A percentile compares a stretch with the other conserved stretches of the same genome.
Conservation (phyloP, 768 basidiomycete genomes). For the Mycena chlorophos region DNA sequence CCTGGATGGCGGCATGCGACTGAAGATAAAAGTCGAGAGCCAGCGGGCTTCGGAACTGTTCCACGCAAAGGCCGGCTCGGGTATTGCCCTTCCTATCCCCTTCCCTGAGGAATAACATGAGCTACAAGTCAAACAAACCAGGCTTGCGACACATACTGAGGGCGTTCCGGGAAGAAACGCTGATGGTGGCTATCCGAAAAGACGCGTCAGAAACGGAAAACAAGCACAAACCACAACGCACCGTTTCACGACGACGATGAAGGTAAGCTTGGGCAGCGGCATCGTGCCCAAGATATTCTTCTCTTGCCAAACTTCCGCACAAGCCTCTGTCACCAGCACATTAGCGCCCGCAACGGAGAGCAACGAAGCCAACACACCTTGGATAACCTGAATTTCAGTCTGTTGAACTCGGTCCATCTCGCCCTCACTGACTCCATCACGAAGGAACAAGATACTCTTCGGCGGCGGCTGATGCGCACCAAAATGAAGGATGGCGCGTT, state of each 20-base stretch:
- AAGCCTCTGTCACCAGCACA: conserved; percentile 13
- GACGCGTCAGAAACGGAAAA: background rate
- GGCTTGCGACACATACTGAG: conserved; percentile 9
- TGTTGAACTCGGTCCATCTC: conserved; percentile 38
- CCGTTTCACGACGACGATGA: conserved; percentile 64
- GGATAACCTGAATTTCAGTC: conserved; percentile 47
- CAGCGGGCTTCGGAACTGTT: conserved; percentile 25
- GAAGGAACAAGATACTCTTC: conserved; percentile 42
- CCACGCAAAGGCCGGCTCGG: conserved; percentile 49
- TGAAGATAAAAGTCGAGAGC: conserved; percentile 56
- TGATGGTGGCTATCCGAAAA: conserved; percentile 48
- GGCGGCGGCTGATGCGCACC: conserved; percentile 24
- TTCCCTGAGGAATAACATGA: conserved; percentile 20
- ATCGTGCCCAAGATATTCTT: background rate
- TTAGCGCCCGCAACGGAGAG: background rate
- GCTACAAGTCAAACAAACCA: background rate
- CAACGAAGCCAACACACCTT: conserved; percentile 32
- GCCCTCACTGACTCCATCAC: conserved; percentile 50
- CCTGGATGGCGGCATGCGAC: conserved; percentile 55
- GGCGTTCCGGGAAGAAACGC: conserved; percentile 44
- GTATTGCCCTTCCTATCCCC: conserved; percentile 51
- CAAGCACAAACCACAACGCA: conserved; percentile 8
- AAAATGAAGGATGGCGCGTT: conserved; percentile 25
- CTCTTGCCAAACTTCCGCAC: conserved; percentile 22
- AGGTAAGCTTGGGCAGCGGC: conserved; percentile 46